Evolutionary conservation across 352 stramenopile genomes (phyloP), one percentile per base, ranked within the genome.

Genomic region (Phytophthora cactorum): DNA sequence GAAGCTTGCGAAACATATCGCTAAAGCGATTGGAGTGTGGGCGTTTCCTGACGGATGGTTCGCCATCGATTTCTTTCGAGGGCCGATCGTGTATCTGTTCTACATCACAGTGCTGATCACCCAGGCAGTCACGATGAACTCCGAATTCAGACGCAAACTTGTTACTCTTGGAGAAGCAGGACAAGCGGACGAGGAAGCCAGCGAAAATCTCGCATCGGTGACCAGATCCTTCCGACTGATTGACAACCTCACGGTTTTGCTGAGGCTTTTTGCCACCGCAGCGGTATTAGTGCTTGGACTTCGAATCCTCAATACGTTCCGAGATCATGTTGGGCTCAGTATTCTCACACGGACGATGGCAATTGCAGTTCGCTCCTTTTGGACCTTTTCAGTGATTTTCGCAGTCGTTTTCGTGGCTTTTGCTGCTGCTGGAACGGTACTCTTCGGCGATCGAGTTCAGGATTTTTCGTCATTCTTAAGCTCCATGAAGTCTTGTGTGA

Each of bases 381-480:
- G 59, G 25, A 80, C 76, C 2, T 89, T 92, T 58, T 81, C 82
- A 25, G 64, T 85, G 9, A 81, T 90, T 2, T 88, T 86, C 29
- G 29, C 81, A 7, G 70, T 92, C 3, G 71, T 90, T 15, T 81
- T 90, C 29, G 45, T 89, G 27, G 82, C 74, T 10, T 92, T 89
- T 59, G 66, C 77, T 12, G 57, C 75, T 14, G 74, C 66, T 17
- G 84, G 81, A 0, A 78, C 66, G 0, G 61, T 90, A 7, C 68
- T 90, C 2, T 92, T 92, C 27, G 81, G 81, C 0, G 74, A 85
- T 39, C 77, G 82, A 14, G 77, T 88, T 10, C 43, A 77, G 4
- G 59, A 72, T 3, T 92, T 90, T 53, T 80, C 77, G 6, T 83
- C 78, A 5, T 41, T 92, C 1, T 17, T 59, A 1, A 65, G 56